Evolutionary conservation across 345 rosid genomes (phyloP).

Genomic region (Aethionema arabicum): DNA sequence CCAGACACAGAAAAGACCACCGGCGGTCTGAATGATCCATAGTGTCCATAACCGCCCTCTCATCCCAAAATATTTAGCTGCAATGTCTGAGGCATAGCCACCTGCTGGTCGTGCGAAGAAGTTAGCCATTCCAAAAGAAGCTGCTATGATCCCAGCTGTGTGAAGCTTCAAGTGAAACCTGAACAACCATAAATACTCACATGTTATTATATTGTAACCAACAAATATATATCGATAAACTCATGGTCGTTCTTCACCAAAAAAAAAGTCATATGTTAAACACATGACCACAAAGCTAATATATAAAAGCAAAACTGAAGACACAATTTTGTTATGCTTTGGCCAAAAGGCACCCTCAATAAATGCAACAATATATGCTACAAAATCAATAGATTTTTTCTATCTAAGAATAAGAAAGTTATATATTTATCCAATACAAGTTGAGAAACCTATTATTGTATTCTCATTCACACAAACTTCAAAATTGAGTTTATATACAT

Average conservation of each 20-base stretch:
- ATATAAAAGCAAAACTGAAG: too few relatives aligned
- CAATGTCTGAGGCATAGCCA: slow-evolving; percentile 45
- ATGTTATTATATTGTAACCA: neutral
- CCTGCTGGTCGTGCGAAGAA: slow-evolving; percentile 55
- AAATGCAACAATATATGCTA: too few relatives aligned
- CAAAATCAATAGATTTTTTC: too few relatives aligned
- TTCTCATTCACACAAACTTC: too few relatives aligned
- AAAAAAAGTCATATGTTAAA: too few relatives aligned
- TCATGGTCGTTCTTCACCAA: neutral
- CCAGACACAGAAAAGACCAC: slow-evolving; percentile 57
- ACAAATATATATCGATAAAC: neutral
- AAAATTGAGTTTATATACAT: too few relatives aligned
- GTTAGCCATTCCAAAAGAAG: slow-evolving; percentile 60
- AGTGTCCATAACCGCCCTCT: slow-evolving; percentile 55
- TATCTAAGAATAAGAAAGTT: too few relatives aligned
- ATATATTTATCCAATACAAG: too few relatives aligned
- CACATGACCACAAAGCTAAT: too few relatives aligned
- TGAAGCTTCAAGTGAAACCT: slow-evolving; percentile 47
- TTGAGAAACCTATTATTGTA: too few relatives aligned
- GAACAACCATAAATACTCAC: neutral
- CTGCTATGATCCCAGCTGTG: slow-evolving; percentile 56
- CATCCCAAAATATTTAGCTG: slow-evolving; percentile 50
- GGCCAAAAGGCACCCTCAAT: too few relatives aligned
- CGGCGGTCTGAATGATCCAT: slow-evolving; percentile 52
- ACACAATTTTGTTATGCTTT: too few relatives aligned